Conservation (phyloP, 179 eudicot genomes). For the Nepenthes alata region DNA sequence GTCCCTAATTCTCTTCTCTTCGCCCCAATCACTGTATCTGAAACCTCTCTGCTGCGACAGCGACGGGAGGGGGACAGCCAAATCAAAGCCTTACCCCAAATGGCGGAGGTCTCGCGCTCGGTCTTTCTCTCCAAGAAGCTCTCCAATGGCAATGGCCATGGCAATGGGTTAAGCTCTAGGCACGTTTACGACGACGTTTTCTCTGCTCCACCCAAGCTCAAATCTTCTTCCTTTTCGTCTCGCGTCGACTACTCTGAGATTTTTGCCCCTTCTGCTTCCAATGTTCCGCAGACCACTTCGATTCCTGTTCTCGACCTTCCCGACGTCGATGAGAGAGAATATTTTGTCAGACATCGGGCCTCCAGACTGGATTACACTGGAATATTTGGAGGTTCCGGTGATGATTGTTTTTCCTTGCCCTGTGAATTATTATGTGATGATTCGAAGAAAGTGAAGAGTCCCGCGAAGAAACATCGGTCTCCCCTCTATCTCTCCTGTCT, state of each 20-base stretch:
- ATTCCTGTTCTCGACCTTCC: constrained; percentile 68
- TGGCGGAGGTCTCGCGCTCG: constrained; percentile 11
- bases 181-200: constrained; percentile 59
- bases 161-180: constrained; percentile 24
- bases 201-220: constrained; percentile 16
- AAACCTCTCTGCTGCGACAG: too few species aligned
- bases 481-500: background rate
- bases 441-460: constrained; percentile 19
- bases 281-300: constrained; percentile 34
- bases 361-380: constrained; percentile 42
- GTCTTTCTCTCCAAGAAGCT: constrained; percentile 14
- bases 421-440: constrained; percentile 35
- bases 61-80: too few species aligned
- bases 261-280: constrained; percentile 33
- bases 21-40: too few species aligned
- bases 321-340: constrained; percentile 14
- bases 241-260: constrained; percentile 56
- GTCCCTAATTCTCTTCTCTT: too few species aligned
- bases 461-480: constrained; percentile 25
- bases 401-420: constrained; percentile 25
- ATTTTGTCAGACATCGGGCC: constrained; percentile 20
- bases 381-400: constrained; percentile 47
- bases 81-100: background rate
- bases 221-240: constrained; percentile 13
- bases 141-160: constrained; percentile 17